Percentiles rank a stretch among this genome's conserved stretches.
Evolutionary conservation across 2,329 filamentous ascomycete species (phyloP).

Genomic region (Pseudogymnoascus verrucosus): DNA sequence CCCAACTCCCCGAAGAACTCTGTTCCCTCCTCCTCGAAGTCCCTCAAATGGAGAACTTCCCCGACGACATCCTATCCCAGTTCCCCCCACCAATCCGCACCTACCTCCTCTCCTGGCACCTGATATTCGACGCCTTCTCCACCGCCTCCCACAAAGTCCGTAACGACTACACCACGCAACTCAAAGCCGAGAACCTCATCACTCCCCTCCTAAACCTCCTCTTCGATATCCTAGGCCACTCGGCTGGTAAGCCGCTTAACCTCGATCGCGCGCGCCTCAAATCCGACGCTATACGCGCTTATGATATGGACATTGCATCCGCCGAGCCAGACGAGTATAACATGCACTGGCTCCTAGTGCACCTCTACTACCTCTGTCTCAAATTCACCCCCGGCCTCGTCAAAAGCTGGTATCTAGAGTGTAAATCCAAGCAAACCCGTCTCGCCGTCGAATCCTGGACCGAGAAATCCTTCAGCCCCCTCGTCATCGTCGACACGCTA

Average conservation of each 20-base stretch:
- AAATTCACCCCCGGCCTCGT: constrained; percentile 71
- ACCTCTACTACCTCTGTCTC: constrained; percentile 77
- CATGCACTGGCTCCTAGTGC: constrained; percentile 74
- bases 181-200: constrained; percentile 67
- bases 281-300: constrained; percentile 45
- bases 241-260: constrained; percentile 63
- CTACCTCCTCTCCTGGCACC: constrained; percentile 82
- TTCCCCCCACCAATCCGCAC: constrained; percentile 65
- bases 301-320: constrained; percentile 44
- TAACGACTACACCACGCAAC: constrained; percentile 67
- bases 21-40: constrained; percentile 74
- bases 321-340: constrained; percentile 60
- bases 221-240: constrained; percentile 78
- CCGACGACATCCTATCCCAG: constrained; percentile 55
- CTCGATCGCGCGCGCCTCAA: constrained; percentile 60
- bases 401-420: constrained; percentile 76
- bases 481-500: constrained; percentile 58
- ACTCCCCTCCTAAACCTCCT: constrained; percentile 65
- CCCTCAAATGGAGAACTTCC: constrained; percentile 60
- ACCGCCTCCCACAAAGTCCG: constrained; percentile 75
- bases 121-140: constrained; percentile 79
- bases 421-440: constrained; percentile 71
- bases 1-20: constrained; percentile 73
- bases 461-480: constrained; percentile 68
- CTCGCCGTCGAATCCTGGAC: constrained; percentile 79